Evolutionary conservation across 352 stramenopile species (phyloP).

Genomic region (Globisporangium irregulare): DNA sequence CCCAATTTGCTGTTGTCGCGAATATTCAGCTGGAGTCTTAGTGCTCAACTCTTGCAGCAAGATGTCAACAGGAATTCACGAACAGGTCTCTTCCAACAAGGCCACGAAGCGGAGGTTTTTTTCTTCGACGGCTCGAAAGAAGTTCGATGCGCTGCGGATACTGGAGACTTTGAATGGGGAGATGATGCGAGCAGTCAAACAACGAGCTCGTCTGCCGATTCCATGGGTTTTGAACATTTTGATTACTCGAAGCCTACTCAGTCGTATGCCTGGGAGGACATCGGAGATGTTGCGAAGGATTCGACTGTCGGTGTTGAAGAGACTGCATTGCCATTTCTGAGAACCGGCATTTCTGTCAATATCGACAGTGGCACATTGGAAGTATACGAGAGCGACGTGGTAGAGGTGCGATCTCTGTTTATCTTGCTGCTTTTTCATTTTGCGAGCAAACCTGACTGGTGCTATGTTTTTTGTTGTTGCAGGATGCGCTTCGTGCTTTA

Average conservation of each 20-base stretch:
- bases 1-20: background rate
- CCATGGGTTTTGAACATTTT: background rate
- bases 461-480: background rate
- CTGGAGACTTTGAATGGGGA: background rate
- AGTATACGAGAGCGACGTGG: conserved; percentile 51
- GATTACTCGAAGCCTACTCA: conserved; percentile 1
- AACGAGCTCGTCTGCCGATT: conserved; percentile 12
- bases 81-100: background rate
- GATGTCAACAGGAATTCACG: background rate
- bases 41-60: background rate
- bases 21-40: background rate
- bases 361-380: conserved; percentile 23
- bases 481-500: conserved; percentile 59
- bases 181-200: conserved; percentile 22
- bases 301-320: conserved; percentile 6
- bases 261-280: conserved; percentile 39
- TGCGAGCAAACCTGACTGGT: background rate
- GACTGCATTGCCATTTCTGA: conserved; percentile 16
- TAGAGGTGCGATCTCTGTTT: conserved; percentile 38
- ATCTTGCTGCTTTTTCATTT: background rate
- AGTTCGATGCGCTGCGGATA: conserved; percentile 14
- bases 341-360: conserved; percentile 14
- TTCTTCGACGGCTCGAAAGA: conserved; percentile 40
- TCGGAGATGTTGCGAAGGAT: conserved; percentile 26
- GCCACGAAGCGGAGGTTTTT: conserved; percentile 28